phyloP scores from a whole-genome alignment of 208 protist genomes.

The Endotrypanum monterogeii region DNA sequence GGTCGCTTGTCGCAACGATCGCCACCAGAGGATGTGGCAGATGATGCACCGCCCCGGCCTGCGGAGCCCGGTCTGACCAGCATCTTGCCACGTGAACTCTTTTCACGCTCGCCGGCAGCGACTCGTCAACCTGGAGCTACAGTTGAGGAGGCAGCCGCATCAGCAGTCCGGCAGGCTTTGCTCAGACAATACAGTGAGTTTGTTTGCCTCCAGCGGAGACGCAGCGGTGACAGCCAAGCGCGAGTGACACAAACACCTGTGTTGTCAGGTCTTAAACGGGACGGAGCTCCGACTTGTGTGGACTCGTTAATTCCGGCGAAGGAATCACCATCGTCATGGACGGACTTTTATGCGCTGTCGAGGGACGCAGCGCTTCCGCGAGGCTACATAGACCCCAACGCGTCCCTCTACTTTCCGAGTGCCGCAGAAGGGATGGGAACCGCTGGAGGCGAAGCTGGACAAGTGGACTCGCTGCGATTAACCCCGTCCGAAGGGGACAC shows the following conservation, averaged over 20 bases:
- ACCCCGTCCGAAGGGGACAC: not conserved
- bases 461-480: constrained; percentile 7
- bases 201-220: constrained; percentile 12
- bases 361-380: constrained; percentile 34
- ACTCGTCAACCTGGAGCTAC: not conserved
- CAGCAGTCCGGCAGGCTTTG: constrained; percentile 22
- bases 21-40: not conserved
- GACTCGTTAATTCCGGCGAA: not conserved
- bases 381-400: constrained; percentile 20
- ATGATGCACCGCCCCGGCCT: too few relatives aligned
- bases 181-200: constrained; percentile 30
- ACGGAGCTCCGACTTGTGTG: not conserved
- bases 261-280: not conserved
- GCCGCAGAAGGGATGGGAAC: not conserved
- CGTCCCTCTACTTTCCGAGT: constrained; percentile 26
- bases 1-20: not conserved
- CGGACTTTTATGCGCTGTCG: constrained; percentile 40
- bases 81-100: constrained; percentile 14
- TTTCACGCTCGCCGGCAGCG: constrained; percentile 5
- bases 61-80: not conserved
- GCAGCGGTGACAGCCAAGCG: not conserved
- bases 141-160: not conserved
- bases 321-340: constrained; percentile 22
- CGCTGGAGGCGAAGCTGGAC: not conserved
- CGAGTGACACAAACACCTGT: constrained; percentile 3